These are phyloP conservation scores for Ophiostoma fasciatum DNA, from an alignment of 2,329 filamentous ascomycete species.

Conservation along the genomic window DNA sequence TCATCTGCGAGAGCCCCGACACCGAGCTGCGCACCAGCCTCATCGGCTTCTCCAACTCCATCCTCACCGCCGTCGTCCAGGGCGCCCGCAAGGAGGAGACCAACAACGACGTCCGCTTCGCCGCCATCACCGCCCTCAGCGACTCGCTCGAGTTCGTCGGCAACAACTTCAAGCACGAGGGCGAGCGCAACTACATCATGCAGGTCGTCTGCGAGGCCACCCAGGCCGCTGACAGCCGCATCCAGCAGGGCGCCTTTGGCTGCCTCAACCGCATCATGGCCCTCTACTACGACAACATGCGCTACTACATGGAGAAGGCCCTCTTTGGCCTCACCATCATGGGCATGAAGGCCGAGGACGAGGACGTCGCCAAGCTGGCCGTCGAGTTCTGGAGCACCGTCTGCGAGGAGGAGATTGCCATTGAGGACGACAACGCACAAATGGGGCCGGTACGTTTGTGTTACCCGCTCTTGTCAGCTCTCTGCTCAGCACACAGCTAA, in stretches of 20 bases:
- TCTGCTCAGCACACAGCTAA: conserved; percentile 6
- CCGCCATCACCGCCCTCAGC: conserved; percentile 84
- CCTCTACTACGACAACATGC: conserved; percentile 98
- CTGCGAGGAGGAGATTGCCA: conserved; percentile 94
- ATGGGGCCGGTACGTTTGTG: conserved; percentile 25
- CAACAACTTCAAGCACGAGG: conserved; percentile 98
- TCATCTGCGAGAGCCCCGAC: conserved; percentile 95
- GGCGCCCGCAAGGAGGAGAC: conserved; percentile 93
- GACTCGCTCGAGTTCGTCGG: conserved; percentile 96
- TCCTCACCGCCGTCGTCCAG: conserved; percentile 93
- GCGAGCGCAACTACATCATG: conserved; percentile 99
- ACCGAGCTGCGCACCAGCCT: conserved; percentile 68
- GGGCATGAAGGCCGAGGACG: conserved; percentile 95
- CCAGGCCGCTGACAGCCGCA: conserved; percentile 76
- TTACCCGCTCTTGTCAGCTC: conserved; percentile 5
- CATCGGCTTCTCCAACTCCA: conserved; percentile 84
- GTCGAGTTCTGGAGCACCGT: conserved; percentile 99
- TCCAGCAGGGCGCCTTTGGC: conserved; percentile 92
- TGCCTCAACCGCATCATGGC: conserved; percentile 98
- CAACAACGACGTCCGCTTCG: conserved; percentile 78
- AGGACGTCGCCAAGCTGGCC: conserved; percentile 94
- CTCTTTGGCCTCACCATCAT: conserved; percentile 93
- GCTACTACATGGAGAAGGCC: conserved; percentile 99
- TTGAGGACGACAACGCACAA: conserved; percentile 90
- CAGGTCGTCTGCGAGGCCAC: conserved; percentile 99